These are phyloP conservation scores for Salicornia ramosissima DNA, from an alignment of 148 eudicot species.

Conservation along the genomic window DNA sequence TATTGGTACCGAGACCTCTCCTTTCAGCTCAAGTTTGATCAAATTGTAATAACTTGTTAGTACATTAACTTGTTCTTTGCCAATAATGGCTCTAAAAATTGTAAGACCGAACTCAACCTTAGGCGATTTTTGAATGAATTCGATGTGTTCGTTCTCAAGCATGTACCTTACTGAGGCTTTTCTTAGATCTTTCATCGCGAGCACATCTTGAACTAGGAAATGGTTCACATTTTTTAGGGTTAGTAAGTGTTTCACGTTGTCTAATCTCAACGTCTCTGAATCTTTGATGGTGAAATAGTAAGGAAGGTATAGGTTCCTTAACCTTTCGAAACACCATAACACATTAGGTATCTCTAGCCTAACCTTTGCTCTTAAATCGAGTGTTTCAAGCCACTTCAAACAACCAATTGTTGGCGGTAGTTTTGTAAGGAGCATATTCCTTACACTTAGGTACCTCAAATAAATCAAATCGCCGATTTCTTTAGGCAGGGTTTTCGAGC, in stretches of 20 bases:
- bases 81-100: constrained; percentile 20
- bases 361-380: constrained; percentile 40
- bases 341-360: constrained; percentile 37
- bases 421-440: constrained; percentile 15
- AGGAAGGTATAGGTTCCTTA: constrained; percentile 49
- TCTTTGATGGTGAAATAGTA: constrained; percentile 21
- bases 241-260: constrained; percentile 23
- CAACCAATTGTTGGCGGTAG: constrained; percentile 35
- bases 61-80: constrained; percentile 19
- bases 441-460: constrained; percentile 45
- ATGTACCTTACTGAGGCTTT: constrained; percentile 26
- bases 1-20: constrained; percentile 13
- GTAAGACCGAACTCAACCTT: constrained; percentile 17
- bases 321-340: constrained; percentile 25
- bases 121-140: constrained; percentile 27
- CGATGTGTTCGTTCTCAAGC: constrained; percentile 21
- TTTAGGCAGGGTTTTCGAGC: constrained; percentile 27
- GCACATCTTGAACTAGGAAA: constrained; percentile 26
- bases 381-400: constrained; percentile 39
- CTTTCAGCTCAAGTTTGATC: constrained; percentile 25
- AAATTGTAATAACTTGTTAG: constrained; percentile 26
- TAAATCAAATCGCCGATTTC: constrained; percentile 32
- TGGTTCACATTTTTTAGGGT: constrained; percentile 29
- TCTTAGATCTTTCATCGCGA: constrained; percentile 26
- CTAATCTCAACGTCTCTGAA: constrained; percentile 22